Percentiles rank a stretch among this genome's conserved stretches.
Evolutionary conservation across 805 yeast genomes (phyloP).

Genomic region (Grigorovia transvaalensis): DNA sequence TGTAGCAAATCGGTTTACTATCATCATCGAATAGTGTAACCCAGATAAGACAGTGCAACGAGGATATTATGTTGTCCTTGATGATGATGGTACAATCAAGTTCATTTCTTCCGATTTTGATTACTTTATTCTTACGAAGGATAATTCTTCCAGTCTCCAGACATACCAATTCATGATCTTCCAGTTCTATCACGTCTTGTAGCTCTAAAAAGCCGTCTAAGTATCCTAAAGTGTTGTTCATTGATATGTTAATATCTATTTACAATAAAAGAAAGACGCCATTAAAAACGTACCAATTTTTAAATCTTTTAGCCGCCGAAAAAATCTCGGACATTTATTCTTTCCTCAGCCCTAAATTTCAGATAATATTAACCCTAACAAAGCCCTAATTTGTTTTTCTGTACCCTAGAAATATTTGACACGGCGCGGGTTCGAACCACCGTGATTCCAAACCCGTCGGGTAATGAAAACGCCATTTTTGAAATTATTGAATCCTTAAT

Average conservation of each 20-base stretch:
- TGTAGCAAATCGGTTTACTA: slow-evolving; percentile 37
- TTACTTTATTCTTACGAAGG: slow-evolving; percentile 24
- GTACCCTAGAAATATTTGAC: too few relatives aligned
- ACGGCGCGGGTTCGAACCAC: too few relatives aligned
- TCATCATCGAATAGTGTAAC: slow-evolving; percentile 39
- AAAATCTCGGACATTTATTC: not conserved
- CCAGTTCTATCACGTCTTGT: not conserved
- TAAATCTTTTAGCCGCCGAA: not conserved
- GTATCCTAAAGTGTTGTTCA: slow-evolving; percentile 9
- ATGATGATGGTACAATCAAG: slow-evolving; percentile 28
- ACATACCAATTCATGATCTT: slow-evolving; percentile 6
- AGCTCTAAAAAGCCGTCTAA: slow-evolving; percentile 9
- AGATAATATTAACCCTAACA: too few relatives aligned
- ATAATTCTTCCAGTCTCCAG: slow-evolving; percentile 1
- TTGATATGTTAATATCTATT: not conserved
- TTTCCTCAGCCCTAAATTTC: too few relatives aligned
- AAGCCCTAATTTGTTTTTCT: too few relatives aligned
- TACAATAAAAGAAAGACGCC: too few relatives aligned
- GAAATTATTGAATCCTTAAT: not conserved
- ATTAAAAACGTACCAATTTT: not conserved
- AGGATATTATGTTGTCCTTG: slow-evolving; percentile 33
- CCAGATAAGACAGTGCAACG: slow-evolving; percentile 41
- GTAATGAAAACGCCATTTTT: not conserved
- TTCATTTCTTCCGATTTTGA: slow-evolving; percentile 37
- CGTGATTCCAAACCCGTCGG: not conserved